Evolutionary conservation across 768 basidiomycete species (phyloP).

Genomic region (Russula foetens): DNA sequence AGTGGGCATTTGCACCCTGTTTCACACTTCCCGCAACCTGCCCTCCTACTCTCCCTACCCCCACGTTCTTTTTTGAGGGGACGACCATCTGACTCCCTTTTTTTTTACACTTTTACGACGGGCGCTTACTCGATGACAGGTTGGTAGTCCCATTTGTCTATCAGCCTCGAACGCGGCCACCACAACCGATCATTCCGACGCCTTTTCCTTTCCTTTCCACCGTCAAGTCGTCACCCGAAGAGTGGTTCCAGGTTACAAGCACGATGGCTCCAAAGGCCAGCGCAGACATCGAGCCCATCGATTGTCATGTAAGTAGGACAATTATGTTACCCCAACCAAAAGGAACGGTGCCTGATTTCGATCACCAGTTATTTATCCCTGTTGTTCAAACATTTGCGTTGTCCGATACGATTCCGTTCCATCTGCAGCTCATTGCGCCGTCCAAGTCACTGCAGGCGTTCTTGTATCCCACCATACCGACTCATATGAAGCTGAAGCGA

Average conservation of each 20-base stretch:
- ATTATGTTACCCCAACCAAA: background rate
- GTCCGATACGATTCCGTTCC: conserved; percentile 52
- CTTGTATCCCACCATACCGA: conserved; percentile 25
- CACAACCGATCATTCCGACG: conserved; percentile 40
- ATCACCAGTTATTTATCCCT: conserved; percentile 50
- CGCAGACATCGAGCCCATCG: conserved; percentile 32
- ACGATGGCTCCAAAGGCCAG: conserved; percentile 33
- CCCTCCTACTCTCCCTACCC: no score
- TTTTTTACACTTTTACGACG: background rate
- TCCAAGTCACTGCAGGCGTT: conserved; percentile 40
- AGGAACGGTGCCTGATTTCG: background rate
- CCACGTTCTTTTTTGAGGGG: no score
- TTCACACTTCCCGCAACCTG: no score
- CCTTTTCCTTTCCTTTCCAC: conserved; percentile 45
- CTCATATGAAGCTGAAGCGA: conserved; percentile 10
- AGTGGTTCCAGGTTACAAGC: conserved; percentile 49
- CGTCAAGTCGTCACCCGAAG: conserved; percentile 55
- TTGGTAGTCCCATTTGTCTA: conserved; percentile 45
- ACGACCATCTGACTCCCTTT: background rate
- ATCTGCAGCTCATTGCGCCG: conserved; percentile 50
- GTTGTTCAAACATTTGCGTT: conserved; percentile 45
- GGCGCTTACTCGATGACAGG: conserved; percentile 21
- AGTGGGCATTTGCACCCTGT: background rate
- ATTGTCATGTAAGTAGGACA: conserved; percentile 41
- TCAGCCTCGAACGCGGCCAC: conserved; percentile 45